phyloP scores from a whole-genome alignment of 768 basidiomycete genomes.

The Phaeotremella skinneri region DNA sequence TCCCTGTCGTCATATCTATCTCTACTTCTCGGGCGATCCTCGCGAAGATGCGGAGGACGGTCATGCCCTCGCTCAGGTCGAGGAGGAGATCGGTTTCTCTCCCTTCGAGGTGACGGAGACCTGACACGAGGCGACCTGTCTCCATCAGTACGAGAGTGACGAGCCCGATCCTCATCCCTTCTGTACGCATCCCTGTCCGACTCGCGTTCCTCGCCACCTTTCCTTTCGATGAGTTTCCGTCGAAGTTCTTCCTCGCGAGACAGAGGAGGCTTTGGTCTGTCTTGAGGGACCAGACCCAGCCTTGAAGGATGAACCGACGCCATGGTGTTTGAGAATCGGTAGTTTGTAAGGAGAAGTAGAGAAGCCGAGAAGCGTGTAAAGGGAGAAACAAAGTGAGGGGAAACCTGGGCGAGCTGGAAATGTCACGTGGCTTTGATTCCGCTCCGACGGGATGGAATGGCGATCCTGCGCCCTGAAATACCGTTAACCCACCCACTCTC shows the following conservation, averaged over 20 bases:
- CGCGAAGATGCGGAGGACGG: constrained; percentile 12
- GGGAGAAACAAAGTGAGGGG: too few relatives aligned
- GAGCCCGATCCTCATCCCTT: background rate
- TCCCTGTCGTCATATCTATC: constrained; percentile 11
- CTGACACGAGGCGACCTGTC: background rate
- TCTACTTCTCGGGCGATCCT: constrained; percentile 5
- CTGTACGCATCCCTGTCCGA: background rate
- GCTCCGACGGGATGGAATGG: background rate
- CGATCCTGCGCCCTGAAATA: background rate
- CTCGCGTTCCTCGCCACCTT: constrained; percentile 2
- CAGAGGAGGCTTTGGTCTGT: background rate
- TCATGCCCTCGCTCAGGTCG: constrained; percentile 2
- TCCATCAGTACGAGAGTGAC: too few relatives aligned
- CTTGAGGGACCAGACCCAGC: constrained; percentile 37
- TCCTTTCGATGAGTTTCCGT: constrained; percentile 21
- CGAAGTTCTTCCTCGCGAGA: constrained; percentile 32
- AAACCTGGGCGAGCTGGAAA: too few relatives aligned
- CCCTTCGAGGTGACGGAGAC: background rate
- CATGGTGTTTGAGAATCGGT: constrained; percentile 21
- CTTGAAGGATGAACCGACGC: constrained; percentile 48
- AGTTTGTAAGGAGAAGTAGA: background rate
- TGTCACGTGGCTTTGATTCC: background rate
- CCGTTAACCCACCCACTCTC: too few relatives aligned
- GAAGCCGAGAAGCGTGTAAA: background rate
- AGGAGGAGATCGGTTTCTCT: background rate